These are phyloP conservation scores for Sclerotinia minor DNA, from an alignment of 2,329 filamentous ascomycete genomes.

Conservation along the genomic window DNA sequence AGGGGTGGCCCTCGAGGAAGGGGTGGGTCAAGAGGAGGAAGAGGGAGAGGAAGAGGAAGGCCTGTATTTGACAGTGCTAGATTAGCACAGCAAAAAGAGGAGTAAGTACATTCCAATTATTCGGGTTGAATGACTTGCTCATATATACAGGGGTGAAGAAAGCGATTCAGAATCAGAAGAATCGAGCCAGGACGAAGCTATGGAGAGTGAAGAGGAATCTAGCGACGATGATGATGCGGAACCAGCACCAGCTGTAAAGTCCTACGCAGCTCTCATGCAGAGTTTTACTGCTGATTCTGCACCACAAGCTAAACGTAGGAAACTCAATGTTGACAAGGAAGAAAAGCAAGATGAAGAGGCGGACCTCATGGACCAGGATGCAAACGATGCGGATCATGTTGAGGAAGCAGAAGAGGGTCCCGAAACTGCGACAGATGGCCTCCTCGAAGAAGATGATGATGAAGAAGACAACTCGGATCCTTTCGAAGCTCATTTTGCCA, in stretches of 20 bases:
- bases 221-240: conserved; percentile 46
- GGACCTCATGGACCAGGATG: conserved; percentile 27
- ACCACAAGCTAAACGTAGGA: conserved; percentile 57
- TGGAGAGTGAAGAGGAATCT: conserved; percentile 49
- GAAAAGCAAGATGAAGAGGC: conserved; percentile 28
- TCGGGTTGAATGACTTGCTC: not conserved
- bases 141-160: conserved; percentile 33
- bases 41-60: conserved; percentile 41
- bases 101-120: conserved; percentile 26
- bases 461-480: conserved; percentile 63
- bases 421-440: conserved; percentile 41
- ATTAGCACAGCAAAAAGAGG: conserved; percentile 49
- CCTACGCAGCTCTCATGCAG: conserved; percentile 60
- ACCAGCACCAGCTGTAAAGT: conserved; percentile 45
- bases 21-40: conserved; percentile 36
- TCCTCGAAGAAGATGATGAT: conserved; percentile 49
- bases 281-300: conserved; percentile 52
- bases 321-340: conserved; percentile 46
- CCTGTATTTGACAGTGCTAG: conserved; percentile 50
- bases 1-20: conserved; percentile 35
- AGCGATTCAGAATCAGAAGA: conserved; percentile 42
- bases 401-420: conserved; percentile 54
- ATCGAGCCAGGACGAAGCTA: conserved; percentile 46
- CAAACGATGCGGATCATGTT: conserved; percentile 44
- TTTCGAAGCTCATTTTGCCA: conserved; percentile 78